A percentile compares a stretch with the other conserved stretches of the same genome.
phyloP scores from a whole-genome alignment of 2,329 filamentous ascomycete genomes.

The Fusarium nurragi region DNA sequence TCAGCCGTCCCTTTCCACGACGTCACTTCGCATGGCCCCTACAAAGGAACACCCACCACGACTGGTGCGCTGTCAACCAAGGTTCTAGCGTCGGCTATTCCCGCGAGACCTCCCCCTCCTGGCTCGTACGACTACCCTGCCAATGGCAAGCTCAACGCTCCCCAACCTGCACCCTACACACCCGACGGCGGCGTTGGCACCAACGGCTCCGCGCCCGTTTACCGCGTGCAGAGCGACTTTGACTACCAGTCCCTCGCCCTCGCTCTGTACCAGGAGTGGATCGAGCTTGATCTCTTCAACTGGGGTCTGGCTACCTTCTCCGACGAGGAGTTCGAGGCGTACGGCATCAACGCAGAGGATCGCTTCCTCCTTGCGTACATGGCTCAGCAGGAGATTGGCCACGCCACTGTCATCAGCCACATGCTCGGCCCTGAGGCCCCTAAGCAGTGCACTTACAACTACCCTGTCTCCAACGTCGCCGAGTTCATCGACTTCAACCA shows the following conservation, averaged over 20 bases:
- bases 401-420: slow-evolving; percentile 79
- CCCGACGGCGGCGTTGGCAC: slow-evolving; percentile 80
- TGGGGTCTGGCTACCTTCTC: slow-evolving; percentile 76
- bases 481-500: slow-evolving; percentile 87
- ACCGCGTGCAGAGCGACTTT: slow-evolving; percentile 82
- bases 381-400: slow-evolving; percentile 79
- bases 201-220: slow-evolving; percentile 79
- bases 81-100: slow-evolving; percentile 66
- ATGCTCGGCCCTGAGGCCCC: slow-evolving; percentile 78
- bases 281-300: slow-evolving; percentile 85
- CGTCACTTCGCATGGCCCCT: slow-evolving; percentile 75
- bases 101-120: slow-evolving; percentile 64
- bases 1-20: slow-evolving; percentile 58
- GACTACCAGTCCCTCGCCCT: slow-evolving; percentile 82
- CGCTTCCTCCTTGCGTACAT: slow-evolving; percentile 78
- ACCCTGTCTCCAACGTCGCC: slow-evolving; percentile 76
- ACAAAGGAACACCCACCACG: slow-evolving; percentile 69
- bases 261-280: slow-evolving; percentile 83
- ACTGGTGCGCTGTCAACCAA: slow-evolving; percentile 73
- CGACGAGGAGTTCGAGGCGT: slow-evolving; percentile 72
- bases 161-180: slow-evolving; percentile 75
- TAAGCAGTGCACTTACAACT: slow-evolving; percentile 82
- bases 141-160: slow-evolving; percentile 73
- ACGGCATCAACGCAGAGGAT: slow-evolving; percentile 74
- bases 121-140: slow-evolving; percentile 76